Conservation (phyloP, 257 asterid genomes). For the Solanum sitiens region DNA sequence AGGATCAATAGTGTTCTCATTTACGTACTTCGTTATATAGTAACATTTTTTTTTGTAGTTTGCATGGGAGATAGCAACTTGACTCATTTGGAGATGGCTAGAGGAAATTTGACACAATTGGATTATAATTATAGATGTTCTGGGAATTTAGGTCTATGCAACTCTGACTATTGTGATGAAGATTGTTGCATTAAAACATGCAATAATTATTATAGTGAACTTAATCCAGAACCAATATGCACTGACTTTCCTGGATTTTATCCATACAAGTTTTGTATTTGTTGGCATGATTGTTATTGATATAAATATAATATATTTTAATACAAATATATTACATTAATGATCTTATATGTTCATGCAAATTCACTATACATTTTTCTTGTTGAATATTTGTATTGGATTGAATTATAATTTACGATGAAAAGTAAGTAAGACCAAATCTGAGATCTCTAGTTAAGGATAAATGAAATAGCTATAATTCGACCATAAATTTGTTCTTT, state of each 20-base stretch:
- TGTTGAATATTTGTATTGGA: background rate
- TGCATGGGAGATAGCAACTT: background rate
- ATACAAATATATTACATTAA: background rate
- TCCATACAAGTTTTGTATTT: background rate
- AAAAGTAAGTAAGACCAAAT: background rate
- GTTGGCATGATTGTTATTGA: constrained; percentile 1
- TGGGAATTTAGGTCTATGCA: background rate
- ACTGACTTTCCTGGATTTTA: background rate
- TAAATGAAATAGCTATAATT: background rate
- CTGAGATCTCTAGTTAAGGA: background rate
- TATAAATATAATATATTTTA: background rate
- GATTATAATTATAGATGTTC: background rate
- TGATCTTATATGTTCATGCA: background rate
- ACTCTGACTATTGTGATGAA: background rate
- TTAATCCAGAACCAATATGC: background rate
- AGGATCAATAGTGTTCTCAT: background rate
- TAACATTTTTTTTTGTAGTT: background rate
- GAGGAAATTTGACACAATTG: background rate
- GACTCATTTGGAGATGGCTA: background rate
- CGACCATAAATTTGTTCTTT: background rate
- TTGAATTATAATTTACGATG: background rate
- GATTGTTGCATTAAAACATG: background rate
- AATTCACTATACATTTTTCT: background rate
- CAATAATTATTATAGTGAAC: background rate
- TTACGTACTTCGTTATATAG: background rate